Conservation (phyloP, 2,329 filamentous ascomycete genomes). For the Hymenoscyphus scutula region DNA sequence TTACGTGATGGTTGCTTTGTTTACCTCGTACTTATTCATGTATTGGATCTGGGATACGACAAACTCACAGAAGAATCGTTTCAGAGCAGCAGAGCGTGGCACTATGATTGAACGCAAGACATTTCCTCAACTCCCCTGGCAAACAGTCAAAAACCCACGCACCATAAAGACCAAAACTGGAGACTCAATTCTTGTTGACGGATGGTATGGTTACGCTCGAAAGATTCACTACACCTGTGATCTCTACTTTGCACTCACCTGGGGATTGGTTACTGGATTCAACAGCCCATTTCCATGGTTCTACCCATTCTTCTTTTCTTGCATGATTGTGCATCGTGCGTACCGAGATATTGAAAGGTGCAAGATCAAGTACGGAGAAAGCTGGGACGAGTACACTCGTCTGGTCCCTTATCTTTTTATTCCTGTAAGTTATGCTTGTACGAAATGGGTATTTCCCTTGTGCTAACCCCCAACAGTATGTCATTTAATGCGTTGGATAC, state of each 20-base stretch:
- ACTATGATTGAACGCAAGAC: constrained; percentile 68
- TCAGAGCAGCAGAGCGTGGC: constrained; percentile 76
- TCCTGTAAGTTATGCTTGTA: constrained; percentile 50
- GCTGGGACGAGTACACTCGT: constrained; percentile 78
- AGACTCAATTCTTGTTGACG: constrained; percentile 76
- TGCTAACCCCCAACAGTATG: constrained; percentile 6
- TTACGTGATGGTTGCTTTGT: constrained; percentile 63
- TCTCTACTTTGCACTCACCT: constrained; percentile 71
- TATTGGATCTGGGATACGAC: constrained; percentile 93
- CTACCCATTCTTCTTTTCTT: constrained; percentile 76
- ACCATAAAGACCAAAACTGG: constrained; percentile 71
- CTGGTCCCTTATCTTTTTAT: constrained; percentile 83
- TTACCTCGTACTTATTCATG: constrained; percentile 70
- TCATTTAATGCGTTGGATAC: constrained; percentile 6
- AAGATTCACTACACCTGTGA: constrained; percentile 84
- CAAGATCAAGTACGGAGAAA: constrained; percentile 74
- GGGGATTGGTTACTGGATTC: constrained; percentile 82
- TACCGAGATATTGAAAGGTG: constrained; percentile 73
- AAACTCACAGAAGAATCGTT: constrained; percentile 93
- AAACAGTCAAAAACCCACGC: constrained; percentile 75
- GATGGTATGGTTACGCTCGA: constrained; percentile 79
- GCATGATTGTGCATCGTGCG: constrained; percentile 79
- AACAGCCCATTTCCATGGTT: constrained; percentile 84
- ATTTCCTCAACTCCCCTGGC: constrained; percentile 91
- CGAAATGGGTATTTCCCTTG: background rate